These are phyloP conservation scores for Vitis hybrid DNA, from an alignment of 177 flowering plant genomes.

Conservation along the genomic window DNA sequence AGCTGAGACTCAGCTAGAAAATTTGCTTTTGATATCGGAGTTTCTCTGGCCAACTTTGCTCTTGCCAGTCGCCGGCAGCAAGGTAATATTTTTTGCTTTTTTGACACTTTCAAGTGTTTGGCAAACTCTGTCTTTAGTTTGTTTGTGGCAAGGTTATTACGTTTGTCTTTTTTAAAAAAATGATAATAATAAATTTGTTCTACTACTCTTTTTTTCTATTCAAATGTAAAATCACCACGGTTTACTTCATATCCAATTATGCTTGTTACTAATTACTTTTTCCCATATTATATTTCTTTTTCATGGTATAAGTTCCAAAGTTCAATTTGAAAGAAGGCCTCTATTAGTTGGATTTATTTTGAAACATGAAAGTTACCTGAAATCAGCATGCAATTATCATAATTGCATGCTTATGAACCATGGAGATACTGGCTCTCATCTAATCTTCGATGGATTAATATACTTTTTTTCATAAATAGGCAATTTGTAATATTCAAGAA, in stretches of 20 bases:
- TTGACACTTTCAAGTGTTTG: background rate
- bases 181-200: no score
- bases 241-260: background rate
- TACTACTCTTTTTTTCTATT: no score
- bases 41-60: slow-evolving; percentile 97
- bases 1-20: slow-evolving; percentile 78
- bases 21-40: slow-evolving; percentile 80
- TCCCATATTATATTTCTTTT: background rate
- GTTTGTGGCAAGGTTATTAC: no score
- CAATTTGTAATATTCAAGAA: background rate
- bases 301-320: background rate
- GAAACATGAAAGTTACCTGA: background rate
- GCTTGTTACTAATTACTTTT: background rate
- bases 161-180: no score
- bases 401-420: background rate
- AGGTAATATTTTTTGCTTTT: slow-evolving; percentile 36
- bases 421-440: background rate
- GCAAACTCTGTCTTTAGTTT: background rate
- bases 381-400: background rate
- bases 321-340: background rate
- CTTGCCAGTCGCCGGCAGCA: slow-evolving; percentile 89
- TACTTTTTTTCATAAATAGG: background rate
- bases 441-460: background rate
- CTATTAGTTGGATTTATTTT: no score
- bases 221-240: background rate